Evolutionary conservation across 495 filamentous ascomycete genomes (phyloP).

Genomic region (Jackrogersella minutella): DNA sequence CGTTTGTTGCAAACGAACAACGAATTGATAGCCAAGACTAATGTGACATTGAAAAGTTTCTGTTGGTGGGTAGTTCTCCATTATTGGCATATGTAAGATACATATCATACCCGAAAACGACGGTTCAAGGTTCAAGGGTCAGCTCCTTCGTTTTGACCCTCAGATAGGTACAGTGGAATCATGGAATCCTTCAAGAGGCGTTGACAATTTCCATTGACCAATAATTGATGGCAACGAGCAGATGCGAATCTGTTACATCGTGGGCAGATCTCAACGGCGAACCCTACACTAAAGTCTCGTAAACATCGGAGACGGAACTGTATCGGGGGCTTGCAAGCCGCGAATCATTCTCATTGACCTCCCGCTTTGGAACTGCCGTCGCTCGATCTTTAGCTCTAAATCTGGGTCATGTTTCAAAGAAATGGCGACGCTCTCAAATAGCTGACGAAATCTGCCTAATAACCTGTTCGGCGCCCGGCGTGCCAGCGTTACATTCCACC

Average conservation of each 20-base stretch:
- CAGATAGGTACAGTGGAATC: constrained; percentile 17
- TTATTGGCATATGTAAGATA: constrained; percentile 20
- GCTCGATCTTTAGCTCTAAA: constrained; percentile 8
- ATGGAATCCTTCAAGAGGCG: constrained; percentile 24
- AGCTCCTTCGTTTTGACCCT: constrained; percentile 19
- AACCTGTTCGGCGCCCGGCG: constrained; percentile 16
- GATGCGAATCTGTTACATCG: constrained; percentile 3
- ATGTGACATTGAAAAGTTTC: constrained; percentile 25
- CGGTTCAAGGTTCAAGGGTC: constrained; percentile 9
- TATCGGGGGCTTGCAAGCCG: constrained; percentile 1
- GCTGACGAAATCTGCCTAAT: constrained; percentile 32
- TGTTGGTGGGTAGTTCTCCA: constrained; percentile 20
- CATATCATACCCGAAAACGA: constrained; percentile 9
- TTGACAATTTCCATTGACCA: constrained; percentile 24
- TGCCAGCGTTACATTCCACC: constrained; percentile 28
- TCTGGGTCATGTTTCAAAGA: constrained; percentile 27
- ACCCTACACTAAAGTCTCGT: constrained; percentile 13
- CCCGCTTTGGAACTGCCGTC: constrained; percentile 15
- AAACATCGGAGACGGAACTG: constrained; percentile 9
- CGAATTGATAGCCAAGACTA: constrained; percentile 1
- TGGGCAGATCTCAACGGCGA: constrained; percentile 11
- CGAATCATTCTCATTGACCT: constrained; percentile 15
- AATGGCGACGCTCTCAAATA: constrained; percentile 15
- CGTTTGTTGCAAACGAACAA: constrained; percentile 19
- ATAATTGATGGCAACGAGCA: not conserved